These are phyloP conservation scores for Stylosanthes scabra DNA, from an alignment of 331 rosid species.

Conservation along the genomic window DNA sequence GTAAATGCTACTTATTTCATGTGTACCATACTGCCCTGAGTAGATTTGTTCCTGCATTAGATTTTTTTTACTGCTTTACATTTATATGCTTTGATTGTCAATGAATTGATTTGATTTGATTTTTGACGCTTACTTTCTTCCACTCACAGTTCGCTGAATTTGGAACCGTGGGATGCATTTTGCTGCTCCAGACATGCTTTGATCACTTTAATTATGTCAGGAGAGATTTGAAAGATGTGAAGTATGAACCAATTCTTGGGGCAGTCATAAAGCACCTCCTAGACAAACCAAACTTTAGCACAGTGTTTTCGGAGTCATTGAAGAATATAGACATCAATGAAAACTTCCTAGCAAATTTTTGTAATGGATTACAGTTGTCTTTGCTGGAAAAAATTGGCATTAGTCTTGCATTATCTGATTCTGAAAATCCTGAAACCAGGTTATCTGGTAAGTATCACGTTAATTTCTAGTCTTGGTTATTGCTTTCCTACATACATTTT, in stretches of 20 bases:
- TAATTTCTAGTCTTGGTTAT: constrained; percentile 26
- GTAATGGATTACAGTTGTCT: constrained; percentile 69
- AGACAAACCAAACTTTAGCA: constrained; percentile 79
- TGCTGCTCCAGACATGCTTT: constrained; percentile 84
- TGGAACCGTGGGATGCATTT: constrained; percentile 83
- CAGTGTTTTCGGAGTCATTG: constrained; percentile 81
- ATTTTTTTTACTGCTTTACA: neutral
- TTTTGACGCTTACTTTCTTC: constrained; percentile 22
- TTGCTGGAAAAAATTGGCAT: constrained; percentile 73
- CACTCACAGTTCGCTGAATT: constrained; percentile 69
- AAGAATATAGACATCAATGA: constrained; percentile 70
- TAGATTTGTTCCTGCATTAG: constrained; percentile 8
- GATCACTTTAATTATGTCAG: constrained; percentile 61
- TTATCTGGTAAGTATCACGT: constrained; percentile 61
- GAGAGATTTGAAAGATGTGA: constrained; percentile 59
- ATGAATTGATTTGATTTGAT: constrained; percentile 34
- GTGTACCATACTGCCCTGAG: neutral
- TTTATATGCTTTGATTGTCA: constrained; percentile 10
- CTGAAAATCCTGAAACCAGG: constrained; percentile 80
- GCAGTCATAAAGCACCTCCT: constrained; percentile 71
- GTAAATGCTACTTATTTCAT: neutral
- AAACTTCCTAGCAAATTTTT: constrained; percentile 63
- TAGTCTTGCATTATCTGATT: constrained; percentile 91
- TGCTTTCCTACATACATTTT: constrained; percentile 22
- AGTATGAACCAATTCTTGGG: constrained; percentile 56